These are phyloP conservation scores for Knufia fluminis DNA, from an alignment of 2,329 filamentous ascomycete species.

Conservation along the genomic window DNA sequence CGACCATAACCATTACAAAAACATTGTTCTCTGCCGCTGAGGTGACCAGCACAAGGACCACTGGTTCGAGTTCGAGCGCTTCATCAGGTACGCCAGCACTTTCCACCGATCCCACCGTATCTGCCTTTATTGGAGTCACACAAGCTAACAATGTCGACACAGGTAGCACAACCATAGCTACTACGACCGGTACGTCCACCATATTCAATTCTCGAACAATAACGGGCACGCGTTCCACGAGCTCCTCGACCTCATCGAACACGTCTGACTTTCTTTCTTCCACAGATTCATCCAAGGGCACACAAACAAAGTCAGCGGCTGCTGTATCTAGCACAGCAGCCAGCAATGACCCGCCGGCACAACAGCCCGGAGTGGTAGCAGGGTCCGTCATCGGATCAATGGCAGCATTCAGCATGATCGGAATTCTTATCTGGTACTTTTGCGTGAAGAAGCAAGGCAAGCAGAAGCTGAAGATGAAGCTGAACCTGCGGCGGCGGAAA, in stretches of 20 bases:
- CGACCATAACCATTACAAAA: conserved; percentile 7
- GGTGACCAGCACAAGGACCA: conserved; percentile 1
- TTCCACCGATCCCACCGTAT: background rate
- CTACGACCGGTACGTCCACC: conserved; percentile 6
- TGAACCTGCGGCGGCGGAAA: background rate
- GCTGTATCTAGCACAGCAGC: background rate
- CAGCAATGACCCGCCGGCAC: background rate
- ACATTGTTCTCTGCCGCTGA: conserved; percentile 4
- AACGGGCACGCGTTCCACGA: background rate
- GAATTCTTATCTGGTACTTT: conserved; percentile 4
- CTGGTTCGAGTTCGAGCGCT: background rate
- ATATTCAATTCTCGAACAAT: conserved; percentile 1
- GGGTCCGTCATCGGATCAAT: conserved; percentile 4
- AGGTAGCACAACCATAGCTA: background rate
- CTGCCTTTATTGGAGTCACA: background rate
- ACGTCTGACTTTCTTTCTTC: conserved; percentile 4
- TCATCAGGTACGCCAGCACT: background rate
- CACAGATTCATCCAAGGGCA: background rate
- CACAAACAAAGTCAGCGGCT: background rate
- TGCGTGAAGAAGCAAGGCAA: background rate
- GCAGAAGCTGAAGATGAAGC: background rate
- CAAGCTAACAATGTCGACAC: background rate
- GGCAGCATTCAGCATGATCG: conserved; percentile 5
- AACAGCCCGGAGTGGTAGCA: conserved; percentile 1
- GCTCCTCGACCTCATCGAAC: background rate